phyloP scores from a whole-genome alignment of 768 basidiomycete species.

The Kwoniella mangroviensis region DNA sequence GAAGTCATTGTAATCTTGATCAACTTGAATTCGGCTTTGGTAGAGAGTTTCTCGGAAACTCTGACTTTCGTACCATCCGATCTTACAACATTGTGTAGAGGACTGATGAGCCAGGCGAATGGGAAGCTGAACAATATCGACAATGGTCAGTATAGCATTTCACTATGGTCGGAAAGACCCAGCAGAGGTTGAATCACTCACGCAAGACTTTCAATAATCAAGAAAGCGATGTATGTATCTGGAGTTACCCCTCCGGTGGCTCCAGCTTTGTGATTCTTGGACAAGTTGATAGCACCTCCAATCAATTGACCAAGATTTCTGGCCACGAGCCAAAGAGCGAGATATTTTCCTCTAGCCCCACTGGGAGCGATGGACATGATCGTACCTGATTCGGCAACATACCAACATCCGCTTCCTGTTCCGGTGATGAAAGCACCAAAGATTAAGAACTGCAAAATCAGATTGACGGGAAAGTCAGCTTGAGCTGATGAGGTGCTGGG shows the following conservation, averaged over 20 bases:
- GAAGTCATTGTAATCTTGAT: constrained; percentile 23
- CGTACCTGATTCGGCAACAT: constrained; percentile 34
- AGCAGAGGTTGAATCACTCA: neutral
- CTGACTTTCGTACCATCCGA: constrained; percentile 33
- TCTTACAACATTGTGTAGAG: constrained; percentile 31
- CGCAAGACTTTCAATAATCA: constrained; percentile 26
- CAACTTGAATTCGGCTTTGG: constrained; percentile 29
- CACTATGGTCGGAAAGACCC: neutral
- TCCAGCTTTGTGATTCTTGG: constrained; percentile 23
- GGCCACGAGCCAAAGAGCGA: constrained; percentile 33
- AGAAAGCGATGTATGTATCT: constrained; percentile 26
- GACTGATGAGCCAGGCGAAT: constrained; percentile 24
- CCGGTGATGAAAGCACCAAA: constrained; percentile 32
- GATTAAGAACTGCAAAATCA: constrained; percentile 14
- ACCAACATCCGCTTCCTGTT: constrained; percentile 22
- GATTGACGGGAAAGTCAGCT: constrained; percentile 2
- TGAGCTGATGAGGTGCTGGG: neutral
- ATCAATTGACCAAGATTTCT: constrained; percentile 32
- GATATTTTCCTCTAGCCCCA: constrained; percentile 34
- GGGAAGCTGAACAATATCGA: constrained; percentile 11
- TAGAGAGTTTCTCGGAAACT: constrained; percentile 20
- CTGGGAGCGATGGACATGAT: constrained; percentile 36
- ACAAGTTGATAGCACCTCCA: constrained; percentile 35
- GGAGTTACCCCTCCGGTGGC: constrained; percentile 21
- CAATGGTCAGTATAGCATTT: neutral